Evolutionary conservation across 805 yeast species (phyloP).

Genomic region (Grigorovia jiainica): DNA sequence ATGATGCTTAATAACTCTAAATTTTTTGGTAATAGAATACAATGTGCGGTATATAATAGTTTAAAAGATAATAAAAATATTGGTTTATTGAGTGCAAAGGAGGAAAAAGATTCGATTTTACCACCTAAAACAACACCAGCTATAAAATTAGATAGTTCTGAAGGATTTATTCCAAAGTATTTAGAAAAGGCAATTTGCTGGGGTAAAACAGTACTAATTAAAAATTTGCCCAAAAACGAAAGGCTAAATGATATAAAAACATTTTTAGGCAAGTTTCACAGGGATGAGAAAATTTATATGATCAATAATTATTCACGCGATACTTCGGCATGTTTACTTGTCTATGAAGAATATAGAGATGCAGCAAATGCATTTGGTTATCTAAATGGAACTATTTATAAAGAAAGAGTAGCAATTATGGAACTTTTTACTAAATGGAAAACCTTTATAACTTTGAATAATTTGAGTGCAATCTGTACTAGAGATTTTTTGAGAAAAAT

Average conservation of each 20-base stretch:
- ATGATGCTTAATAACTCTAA: constrained; percentile 20
- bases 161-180: no score
- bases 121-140: no score
- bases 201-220: no score
- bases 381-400: neutral
- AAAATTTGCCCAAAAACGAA: no score
- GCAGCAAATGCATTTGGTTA: neutral
- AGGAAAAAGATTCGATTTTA: neutral
- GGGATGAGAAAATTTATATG: neutral
- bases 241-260: neutral
- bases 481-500: constrained; percentile 18
- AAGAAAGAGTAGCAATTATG: neutral
- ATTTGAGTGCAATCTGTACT: constrained; percentile 24
- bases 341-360: neutral
- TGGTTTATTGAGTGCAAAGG: neutral
- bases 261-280: no score
- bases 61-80: neutral
- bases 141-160: no score
- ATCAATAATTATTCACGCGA: neutral
- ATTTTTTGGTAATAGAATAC: constrained; percentile 25
- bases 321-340: neutral
- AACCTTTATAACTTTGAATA: constrained; percentile 14
- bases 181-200: no score
- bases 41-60: constrained; percentile 13
- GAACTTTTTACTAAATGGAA: neutral